Evolutionary conservation across 495 filamentous ascomycete genomes (phyloP).

Genomic region (Neurospora sp.): DNA sequence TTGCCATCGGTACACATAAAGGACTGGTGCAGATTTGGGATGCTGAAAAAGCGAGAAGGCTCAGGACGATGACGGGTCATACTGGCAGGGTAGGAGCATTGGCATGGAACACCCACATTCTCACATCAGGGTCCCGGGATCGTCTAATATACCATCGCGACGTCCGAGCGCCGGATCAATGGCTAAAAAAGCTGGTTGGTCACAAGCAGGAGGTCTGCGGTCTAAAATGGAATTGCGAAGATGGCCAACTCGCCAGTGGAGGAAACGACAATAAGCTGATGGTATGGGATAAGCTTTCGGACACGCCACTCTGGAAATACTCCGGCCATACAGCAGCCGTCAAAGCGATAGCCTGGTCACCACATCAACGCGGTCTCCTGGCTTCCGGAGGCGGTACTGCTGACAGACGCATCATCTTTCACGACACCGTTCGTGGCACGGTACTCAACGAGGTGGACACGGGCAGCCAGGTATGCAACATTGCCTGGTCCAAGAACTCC

Average conservation of each 20-base stretch:
- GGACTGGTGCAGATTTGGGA: constrained; percentile 97
- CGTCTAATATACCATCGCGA: constrained; percentile 90
- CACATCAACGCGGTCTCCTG: constrained; percentile 84
- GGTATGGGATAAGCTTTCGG: constrained; percentile 90
- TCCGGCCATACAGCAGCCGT: constrained; percentile 89
- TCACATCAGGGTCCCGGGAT: constrained; percentile 91
- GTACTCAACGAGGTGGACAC: constrained; percentile 83
- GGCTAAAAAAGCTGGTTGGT: constrained; percentile 70
- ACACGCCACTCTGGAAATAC: constrained; percentile 83
- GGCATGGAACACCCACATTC: constrained; percentile 96
- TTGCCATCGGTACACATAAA: constrained; percentile 88
- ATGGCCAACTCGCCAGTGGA: constrained; percentile 88
- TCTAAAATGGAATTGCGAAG: constrained; percentile 93
- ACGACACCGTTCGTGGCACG: constrained; percentile 77
- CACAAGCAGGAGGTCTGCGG: constrained; percentile 99
- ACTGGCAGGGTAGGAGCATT: constrained; percentile 81
- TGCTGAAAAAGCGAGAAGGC: constrained; percentile 68
- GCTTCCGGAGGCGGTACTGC: constrained; percentile 96
- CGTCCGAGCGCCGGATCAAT: constrained; percentile 87
- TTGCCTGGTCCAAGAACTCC: constrained; percentile 89
- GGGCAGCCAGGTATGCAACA: constrained; percentile 92
- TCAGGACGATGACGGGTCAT: constrained; percentile 95
- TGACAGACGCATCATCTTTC: constrained; percentile 92
- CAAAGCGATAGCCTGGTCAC: constrained; percentile 98
- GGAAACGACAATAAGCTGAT: constrained; percentile 98